Evolutionary conservation across 1,284 basidiomycete genomes (phyloP), one percentile per base, ranked within the genome.

Genomic region (Somion occarium): DNA sequence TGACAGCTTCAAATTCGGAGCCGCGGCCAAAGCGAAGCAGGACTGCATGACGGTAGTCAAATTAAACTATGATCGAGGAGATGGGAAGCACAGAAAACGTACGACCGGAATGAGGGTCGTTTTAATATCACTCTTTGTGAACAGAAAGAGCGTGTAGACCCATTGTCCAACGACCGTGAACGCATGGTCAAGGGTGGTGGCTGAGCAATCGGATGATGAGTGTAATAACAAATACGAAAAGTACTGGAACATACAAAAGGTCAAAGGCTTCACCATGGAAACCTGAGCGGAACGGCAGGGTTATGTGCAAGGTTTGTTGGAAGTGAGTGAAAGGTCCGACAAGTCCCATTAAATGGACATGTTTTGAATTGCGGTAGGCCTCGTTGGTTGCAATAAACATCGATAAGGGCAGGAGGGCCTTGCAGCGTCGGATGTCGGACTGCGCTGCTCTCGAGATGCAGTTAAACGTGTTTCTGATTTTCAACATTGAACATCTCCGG

Each of bases 41-140:
- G 65, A 65, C 72, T 75, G 19, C 9, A 19, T 15, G 39, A 46
- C 15, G n/a, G n/a, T n/a, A n/a, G n/a, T n/a, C n/a, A n/a, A n/a
- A n/a, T n/a, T n/a, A n/a, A n/a, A n/a, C n/a, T n/a, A n/a, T n/a
- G n/a, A n/a, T n/a, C n/a, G n/a, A n/a, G n/a, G n/a, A n/a, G n/a
- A n/a, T n/a, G n/a, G n/a, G n/a, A n/a, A n/a, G n/a, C n/a, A n/a
- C n/a, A n/a, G n/a, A n/a, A 34, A 5, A 60, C 66, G 54, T 48
- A 73, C 72, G 20, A 70, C 59, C 1, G 72, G 72, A 37, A 72
- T 52, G 23, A 73, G 52, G 15, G 64, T 67, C 3, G 68, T 72
- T 56, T 71, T 72, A 47, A 65, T 61, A 52, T 73, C 72, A 1
- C 69, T 65, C 37, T 59, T 64, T 15, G 69, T 72, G 56, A 73